Evolutionary conservation across 75 land plant species (phyloP), one percentile per base, ranked within the genome.

Genomic region (Pinus tabuliformis): DNA sequence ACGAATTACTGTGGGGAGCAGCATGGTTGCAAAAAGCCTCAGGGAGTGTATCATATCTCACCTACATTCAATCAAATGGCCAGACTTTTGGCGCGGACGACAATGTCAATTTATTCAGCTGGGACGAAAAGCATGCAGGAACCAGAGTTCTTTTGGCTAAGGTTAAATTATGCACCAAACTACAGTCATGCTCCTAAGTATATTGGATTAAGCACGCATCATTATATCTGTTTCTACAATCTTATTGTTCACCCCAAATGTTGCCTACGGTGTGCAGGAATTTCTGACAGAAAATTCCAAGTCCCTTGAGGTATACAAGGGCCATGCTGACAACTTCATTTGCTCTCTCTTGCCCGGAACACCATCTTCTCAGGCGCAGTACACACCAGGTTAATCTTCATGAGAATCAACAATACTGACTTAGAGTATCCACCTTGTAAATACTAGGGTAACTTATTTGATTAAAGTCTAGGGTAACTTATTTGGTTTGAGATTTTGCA

Each of bases 81-180:
- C 88, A 86, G 11, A 77, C 57, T 80, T 28, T 80, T 28, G 88
- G 88, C 1, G 81, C 77, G 18, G 73, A 81, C 64, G 90, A 87
- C 6, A 57, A 11, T 4, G 64, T 80, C 15, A 94, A 95, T 59
- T 79, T 86, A 20, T 95, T 94, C 77, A 82, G 88, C 76, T 96
- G 99, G 99, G 99, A 96, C 68, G 89, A 96, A 72, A 96, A 95
- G 76, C 86, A 78, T 60, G 88, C 90, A 2, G 98, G 98, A 52
- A 89, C 97, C 15, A 64, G 79, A 62, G 98, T 95, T n/a, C 87
- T 96, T 2, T 72, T 91, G 0, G 75, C 99, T 12, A 85, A 90
- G 86, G 99, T 96, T 8, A 58, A 52, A 56, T 11, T 26, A 63
- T 63, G 15, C 0, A 28, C 30, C 4, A 63, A 5, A 4, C 24